A percentile compares a stretch with the other conserved stretches of the same genome.
These are phyloP conservation scores for Phycomyces nitens DNA, from an alignment of 192 early-diverging fungal genomes.

Conservation along the genomic window DNA sequence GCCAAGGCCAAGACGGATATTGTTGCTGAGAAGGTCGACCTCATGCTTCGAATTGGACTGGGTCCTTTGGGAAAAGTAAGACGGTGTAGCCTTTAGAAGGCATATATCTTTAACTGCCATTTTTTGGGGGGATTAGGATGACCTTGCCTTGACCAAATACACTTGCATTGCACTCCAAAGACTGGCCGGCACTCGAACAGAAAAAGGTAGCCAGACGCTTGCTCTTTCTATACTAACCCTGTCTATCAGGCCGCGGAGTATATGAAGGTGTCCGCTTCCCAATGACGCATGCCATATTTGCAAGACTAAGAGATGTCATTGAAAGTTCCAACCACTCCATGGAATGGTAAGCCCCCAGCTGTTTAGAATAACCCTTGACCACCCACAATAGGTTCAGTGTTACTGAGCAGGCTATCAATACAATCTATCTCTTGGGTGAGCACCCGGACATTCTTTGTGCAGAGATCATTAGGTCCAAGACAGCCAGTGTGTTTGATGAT, in stretches of 20 bases:
- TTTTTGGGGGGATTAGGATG: too few relatives aligned
- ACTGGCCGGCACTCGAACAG: constrained; percentile 55
- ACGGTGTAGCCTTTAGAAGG: neutral
- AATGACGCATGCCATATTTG: constrained; percentile 56
- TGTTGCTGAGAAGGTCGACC: constrained; percentile 82
- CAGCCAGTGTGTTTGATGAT: constrained; percentile 62
- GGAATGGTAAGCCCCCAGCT: constrained; percentile 63
- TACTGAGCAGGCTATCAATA: constrained; percentile 91
- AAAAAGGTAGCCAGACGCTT: constrained; percentile 58
- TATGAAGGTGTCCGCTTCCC: constrained; percentile 46
- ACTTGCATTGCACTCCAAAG: constrained; percentile 92
- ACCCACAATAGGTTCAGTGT: constrained; percentile 86
- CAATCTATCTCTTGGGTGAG: constrained; percentile 85
- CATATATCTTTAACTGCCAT: too few relatives aligned
- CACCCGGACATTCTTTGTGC: constrained; percentile 84
- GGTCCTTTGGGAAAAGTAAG: constrained; percentile 74
- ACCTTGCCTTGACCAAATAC: constrained; percentile 82
- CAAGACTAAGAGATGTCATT: constrained; percentile 43
- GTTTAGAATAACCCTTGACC: too few relatives aligned
- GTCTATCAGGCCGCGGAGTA: constrained; percentile 24
- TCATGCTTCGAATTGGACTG: constrained; percentile 80
- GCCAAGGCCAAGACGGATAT: constrained; percentile 82
- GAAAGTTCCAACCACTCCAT: constrained; percentile 41
- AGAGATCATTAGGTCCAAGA: constrained; percentile 68
- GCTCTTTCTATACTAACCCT: too few relatives aligned